phyloP scores from a whole-genome alignment of 139 green algal genomes.

The Pycnococcus provasolii region DNA sequence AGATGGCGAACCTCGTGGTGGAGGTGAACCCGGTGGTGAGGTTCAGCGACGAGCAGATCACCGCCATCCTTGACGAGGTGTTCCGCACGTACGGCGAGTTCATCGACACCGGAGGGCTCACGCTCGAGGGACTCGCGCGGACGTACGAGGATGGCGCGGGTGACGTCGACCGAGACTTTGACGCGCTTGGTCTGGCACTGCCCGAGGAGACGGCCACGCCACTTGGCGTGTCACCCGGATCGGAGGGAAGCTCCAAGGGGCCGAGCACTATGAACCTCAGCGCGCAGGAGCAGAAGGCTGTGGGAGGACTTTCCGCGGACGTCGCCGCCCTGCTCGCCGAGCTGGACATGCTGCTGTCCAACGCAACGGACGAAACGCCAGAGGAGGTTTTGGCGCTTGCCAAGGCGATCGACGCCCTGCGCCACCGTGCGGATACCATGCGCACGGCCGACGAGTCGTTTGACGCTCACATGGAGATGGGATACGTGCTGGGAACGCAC shows the following conservation, averaged over 20 bases:
- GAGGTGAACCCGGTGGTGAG: constrained; percentile 33
- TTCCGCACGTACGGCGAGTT: constrained; percentile 36
- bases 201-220: not conserved
- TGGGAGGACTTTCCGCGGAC: too few relatives aligned
- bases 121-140: constrained; percentile 25
- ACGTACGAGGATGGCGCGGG: constrained; percentile 38
- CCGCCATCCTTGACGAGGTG: constrained; percentile 35
- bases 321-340: not conserved
- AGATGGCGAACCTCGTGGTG: constrained; percentile 37
- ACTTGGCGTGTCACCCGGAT: too few relatives aligned
- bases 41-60: constrained; percentile 33
- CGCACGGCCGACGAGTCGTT: constrained; percentile 6
- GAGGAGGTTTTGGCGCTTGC: not conserved
- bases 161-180: constrained; percentile 37
- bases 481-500: constrained; percentile 31
- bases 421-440: constrained; percentile 6
- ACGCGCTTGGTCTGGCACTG: constrained; percentile 25
- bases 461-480: constrained; percentile 54
- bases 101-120: constrained; percentile 29
- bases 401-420: constrained; percentile 16
- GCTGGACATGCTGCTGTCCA: constrained; percentile 1
- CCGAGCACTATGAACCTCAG: too few relatives aligned
- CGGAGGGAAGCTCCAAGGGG: too few relatives aligned
- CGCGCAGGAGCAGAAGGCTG: too few relatives aligned
- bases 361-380: too few relatives aligned